Evolutionary conservation across 177 flowering plant species (phyloP).

Genomic region (Vitis hybrid): DNA sequence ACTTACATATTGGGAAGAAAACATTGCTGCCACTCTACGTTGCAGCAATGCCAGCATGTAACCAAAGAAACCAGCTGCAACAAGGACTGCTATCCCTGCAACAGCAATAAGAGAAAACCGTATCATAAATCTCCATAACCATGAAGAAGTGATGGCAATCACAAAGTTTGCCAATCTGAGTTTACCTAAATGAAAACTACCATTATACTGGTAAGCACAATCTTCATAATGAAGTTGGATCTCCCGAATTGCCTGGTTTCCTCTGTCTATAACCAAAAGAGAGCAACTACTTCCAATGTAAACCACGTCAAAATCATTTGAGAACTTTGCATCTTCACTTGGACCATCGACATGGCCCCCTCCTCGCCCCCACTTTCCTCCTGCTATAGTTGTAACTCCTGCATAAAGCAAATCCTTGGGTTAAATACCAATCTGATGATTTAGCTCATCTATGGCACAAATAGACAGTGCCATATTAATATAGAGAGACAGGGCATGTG

Average conservation of each 20-base stretch:
- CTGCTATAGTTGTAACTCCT: slow-evolving; percentile 81
- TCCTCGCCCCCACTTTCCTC: slow-evolving; percentile 55
- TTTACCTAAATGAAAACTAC: slow-evolving; percentile 47
- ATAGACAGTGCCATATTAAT: neutral
- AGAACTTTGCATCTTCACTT: slow-evolving; percentile 47
- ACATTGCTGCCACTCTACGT: slow-evolving; percentile 58
- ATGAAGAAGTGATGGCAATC: neutral
- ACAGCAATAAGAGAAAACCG: neutral
- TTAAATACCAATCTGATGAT: neutral
- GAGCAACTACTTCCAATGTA: slow-evolving; percentile 46
- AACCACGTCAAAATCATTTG: slow-evolving; percentile 44
- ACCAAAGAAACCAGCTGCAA: slow-evolving; percentile 80
- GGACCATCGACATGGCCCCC: slow-evolving; percentile 66
- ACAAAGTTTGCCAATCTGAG: neutral
- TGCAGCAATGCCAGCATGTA: slow-evolving; percentile 88
- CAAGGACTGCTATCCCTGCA: slow-evolving; percentile 76
- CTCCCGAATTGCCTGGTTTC: slow-evolving; percentile 51
- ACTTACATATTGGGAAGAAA: slow-evolving; percentile 59
- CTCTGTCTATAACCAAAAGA: slow-evolving; percentile 48
- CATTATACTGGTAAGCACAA: slow-evolving; percentile 34
- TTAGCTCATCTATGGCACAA: neutral
- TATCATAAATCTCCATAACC: neutral
- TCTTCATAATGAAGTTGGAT: slow-evolving; percentile 41
- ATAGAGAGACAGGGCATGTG: neutral
- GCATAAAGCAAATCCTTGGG: slow-evolving; percentile 8